phyloP scores from a whole-genome alignment of 1,139 yeast species.

The Groenewaldozyma sp. region DNA sequence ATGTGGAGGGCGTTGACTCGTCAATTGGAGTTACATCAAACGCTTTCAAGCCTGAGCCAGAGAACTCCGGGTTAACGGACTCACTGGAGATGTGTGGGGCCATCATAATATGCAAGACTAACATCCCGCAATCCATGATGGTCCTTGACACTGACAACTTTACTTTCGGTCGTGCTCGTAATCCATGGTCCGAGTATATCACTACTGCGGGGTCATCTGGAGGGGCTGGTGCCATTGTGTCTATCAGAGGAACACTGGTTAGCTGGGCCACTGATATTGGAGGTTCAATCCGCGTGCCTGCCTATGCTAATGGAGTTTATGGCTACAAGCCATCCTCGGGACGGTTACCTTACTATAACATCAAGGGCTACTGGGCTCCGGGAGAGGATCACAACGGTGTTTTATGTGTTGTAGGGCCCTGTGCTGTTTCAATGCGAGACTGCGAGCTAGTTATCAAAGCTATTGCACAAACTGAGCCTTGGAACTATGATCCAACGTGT shows the following conservation, averaged over 20 bases:
- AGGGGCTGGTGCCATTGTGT: conserved; percentile 52
- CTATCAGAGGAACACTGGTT: conserved; percentile 38
- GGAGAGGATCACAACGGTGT: conserved; percentile 39
- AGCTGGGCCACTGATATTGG: conserved; percentile 62
- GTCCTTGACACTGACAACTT: conserved; percentile 41
- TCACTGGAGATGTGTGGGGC: conserved; percentile 42
- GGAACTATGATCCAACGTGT: conserved; percentile 42
- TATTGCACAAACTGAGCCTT: conserved; percentile 45
- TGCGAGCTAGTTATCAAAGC: conserved; percentile 45
- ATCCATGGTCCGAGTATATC: conserved; percentile 38
- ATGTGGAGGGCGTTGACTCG: conserved; percentile 36
- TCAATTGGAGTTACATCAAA: conserved; percentile 34
- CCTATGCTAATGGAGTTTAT: conserved; percentile 46
- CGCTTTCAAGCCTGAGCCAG: conserved; percentile 22
- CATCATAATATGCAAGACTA: conserved; percentile 46
- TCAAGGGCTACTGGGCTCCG: conserved; percentile 36
- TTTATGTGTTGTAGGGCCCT: conserved; percentile 40
- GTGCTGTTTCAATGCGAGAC: conserved; percentile 47
- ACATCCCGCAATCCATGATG: conserved; percentile 52
- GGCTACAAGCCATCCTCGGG: conserved; percentile 43
- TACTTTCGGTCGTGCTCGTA: conserved; percentile 41
- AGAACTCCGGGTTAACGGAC: conserved; percentile 33
- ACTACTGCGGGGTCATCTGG: conserved; percentile 54
- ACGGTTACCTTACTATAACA: conserved; percentile 35
- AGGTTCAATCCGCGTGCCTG: conserved; percentile 53